Evolutionary conservation across 805 yeast genomes (phyloP), one percentile per base, ranked within the genome.

Genomic region (Tetrapisispora taiwanensis): DNA sequence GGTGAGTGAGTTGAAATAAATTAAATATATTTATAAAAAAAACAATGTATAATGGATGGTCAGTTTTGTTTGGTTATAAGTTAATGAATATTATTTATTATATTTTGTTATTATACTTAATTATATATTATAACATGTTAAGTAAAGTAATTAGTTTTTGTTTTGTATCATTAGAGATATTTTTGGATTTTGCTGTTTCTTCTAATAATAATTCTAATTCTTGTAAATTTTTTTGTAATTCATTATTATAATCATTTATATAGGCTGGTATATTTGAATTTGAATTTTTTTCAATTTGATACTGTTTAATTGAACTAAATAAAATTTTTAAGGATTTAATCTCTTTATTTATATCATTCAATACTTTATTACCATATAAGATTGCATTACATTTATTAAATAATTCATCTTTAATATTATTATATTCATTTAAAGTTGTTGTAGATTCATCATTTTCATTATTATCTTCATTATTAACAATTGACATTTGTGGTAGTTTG

Each of bases 401-500:
- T 18, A 60, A 33, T 13, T 51, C 48, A 10, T 34, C 44, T 39
- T 59, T 47, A n/a, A 61, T 46, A 20, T 45, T 44, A 18, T 51
- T 49, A 42, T 61, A 61, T 42, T 59, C 63, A 8, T 44, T 43
- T n/a, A 60, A 43, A 7, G 48, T 41, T 10, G 42, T 39, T 9
- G 41, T 39, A 27, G 22, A 37, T 27, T 37, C 26, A 2, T 26
- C 32, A 5, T 36, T 28, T 24, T 26, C 32, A 10, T 52, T 51
- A 13, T 48, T 42, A 17, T 49, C 48, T 6, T 42, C 46, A 7
- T 44, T 50, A 13, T 46, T n/a, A 12, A 18, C 35, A 10, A 40
- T 22, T 5, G 46, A 28, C 41, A 61, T 48, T 28, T 47, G 46
- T n/a, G 66, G 66, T 30, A 61, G 48, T 12, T 50, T 48, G 19